Base-by-base conservation (phyloP, 2,329 filamentous ascomycete genomes). In the Verticillium zaregamsianum region DNA sequence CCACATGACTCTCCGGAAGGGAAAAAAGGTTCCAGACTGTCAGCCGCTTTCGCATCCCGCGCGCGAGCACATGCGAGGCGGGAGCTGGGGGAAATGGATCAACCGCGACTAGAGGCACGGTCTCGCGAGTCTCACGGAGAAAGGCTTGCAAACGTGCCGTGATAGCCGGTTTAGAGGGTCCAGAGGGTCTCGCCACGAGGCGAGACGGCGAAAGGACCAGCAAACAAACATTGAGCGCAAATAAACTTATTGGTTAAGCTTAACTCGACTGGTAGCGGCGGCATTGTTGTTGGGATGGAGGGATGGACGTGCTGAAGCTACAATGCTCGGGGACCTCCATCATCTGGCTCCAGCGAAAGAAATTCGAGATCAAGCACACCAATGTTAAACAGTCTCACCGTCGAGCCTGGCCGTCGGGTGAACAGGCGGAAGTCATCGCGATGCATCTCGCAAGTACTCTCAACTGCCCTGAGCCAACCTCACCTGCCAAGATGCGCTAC, bases 201-300 rank as follows among this genome's bases (percentile, higher is more conserved):
- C 15, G 31, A n/a, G 39, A 17, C 12, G 14, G 20, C 25, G 23
- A 25, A 57, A 32, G 32, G n/a, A 23, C 55, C 32, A 35, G n/a
- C 31, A 14, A 5, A 6, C 31, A n/a, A 58, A n/a, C 37, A 39
- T 31, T 32, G 32, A 14, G n/a, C 11, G 55, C 55, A 23, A 45
- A 40, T 58, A 58, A 52, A 40, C 57, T 58, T 49, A 40, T 31
- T 23, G 39, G 20, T 58, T 58, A 58, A 58, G 57, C 57, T 58
- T 58, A 58, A 49, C 39, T 32, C 14, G 15, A 23, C 7, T 39
- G 17, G 23, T 32, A 17, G 23, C 45, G 57, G 45, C 57, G 40
- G 37, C 23, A 28, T 23, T 28, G 56, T 25, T 35, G 56, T 14
- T 12, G 23, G 32, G 35, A n/a, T 39, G 12, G 33, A 11, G 17